Base-by-base conservation (phyloP, 2,329 filamentous ascomycete genomes). In the Colletotrichum incanum region DNA sequence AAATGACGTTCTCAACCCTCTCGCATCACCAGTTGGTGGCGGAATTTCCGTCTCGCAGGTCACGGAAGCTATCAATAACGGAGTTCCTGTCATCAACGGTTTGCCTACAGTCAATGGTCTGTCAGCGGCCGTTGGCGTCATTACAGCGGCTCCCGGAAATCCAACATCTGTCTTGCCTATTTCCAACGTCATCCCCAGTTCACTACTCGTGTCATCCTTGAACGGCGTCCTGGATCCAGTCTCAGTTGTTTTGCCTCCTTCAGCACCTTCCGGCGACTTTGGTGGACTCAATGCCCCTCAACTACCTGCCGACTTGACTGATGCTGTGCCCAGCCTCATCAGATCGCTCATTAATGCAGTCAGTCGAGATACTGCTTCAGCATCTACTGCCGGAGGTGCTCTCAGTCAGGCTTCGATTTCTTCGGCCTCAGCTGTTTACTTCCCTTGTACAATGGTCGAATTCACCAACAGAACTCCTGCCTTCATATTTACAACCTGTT, bases 231-330 rank as follows among this genome's bases (percentile, higher is more conserved):
- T 63, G 7, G 37, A 14, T 18, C 37, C 45, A 8, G 43, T 37
- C 28, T 49, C 69, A 6, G 16, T 47, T 4, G 23, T 72, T 18
- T 26, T 14, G 43, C 12, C 49, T 11, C 5, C 45, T n/a, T 23
- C 54, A 23, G 23, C 43, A 7, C 41, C 39, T 34, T 39, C 62
- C 28, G 50, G 37, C 16, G 16, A 26, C 7, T 18, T 58, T 16
- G 41, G 31, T 50, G 60, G 52, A 6, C 39, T 71, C 63, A 61
- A 39, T 18, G 65, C 59, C 6, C 65, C 70, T 23, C 70, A 70
- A 47, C 37, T 72, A 28, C 70, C 70, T 14, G 45, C 18, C 12
- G 63, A 60, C 28, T 26, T 43, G 5, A 31, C 14, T 12, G 39
- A 12, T 16, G 52, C n/a, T 0, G n/a, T n/a, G 1, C 14, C 61